Base-by-base conservation (phyloP, 306 rosid species). In the Senna siamea region DNA sequence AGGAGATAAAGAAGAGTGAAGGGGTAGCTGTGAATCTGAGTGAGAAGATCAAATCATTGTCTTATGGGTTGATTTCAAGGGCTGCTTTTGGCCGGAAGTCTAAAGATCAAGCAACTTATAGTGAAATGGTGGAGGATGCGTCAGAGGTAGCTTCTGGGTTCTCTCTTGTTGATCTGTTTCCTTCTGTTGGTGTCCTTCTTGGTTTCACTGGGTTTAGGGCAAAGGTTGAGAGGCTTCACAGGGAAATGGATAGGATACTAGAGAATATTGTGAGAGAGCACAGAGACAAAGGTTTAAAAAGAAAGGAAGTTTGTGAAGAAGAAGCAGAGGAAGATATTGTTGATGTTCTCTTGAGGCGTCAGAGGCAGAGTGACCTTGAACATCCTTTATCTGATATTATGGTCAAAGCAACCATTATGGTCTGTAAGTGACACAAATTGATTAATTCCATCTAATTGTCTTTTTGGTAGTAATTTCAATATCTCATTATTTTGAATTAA, bases 381-480 rank as follows among this genome's bases (percentile, higher is more conserved):
- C 75, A 70, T 58, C 72, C 85, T 47, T 34, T 76, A 0, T 37
- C 81, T 62, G 73, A 80, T 10, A 63, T 43, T 46, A 50, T 13
- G 52, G 11, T 80, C 55, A 80, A 80, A 75, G 84, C 77, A 34
- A 66, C 37, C 11, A 53, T 80, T 2, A 11, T 70, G 84, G 84
- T 69, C 1, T n/a, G n/a, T n/a, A n/a, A n/a, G n/a, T n/a, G n/a
- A n/a, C n/a, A n/a, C n/a, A n/a, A n/a, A n/a, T n/a, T n/a, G n/a
- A n/a, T n/a, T n/a, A n/a, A n/a, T n/a, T n/a, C n/a, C 30, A 26
- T 26, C 30, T 26, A 26, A 26, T 26, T 26, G 30, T 26, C 30
- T 26, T 26, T 26, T 26, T 26, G 30, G 30, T n/a, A n/a, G n/a
- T n/a, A 26, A 26, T 26, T 26, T 1, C 30, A 26, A 26, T 3